phyloP scores from a whole-genome alignment of 2,329 filamentous ascomycete species.

The Aspergillus floridensis region DNA sequence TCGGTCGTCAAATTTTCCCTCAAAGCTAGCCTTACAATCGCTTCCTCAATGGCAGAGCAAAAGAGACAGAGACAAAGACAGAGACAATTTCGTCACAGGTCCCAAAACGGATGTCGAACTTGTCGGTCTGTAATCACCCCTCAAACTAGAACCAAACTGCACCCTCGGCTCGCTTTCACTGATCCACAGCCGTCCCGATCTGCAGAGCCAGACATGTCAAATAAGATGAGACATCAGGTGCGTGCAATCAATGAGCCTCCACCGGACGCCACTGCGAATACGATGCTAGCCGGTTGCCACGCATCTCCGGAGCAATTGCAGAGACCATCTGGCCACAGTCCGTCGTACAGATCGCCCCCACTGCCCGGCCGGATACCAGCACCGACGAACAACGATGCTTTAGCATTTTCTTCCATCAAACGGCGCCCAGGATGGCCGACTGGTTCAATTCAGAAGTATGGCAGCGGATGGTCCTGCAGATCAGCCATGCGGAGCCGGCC shows the following conservation, averaged over 20 bases:
- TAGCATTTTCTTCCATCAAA: not conserved
- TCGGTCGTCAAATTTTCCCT: not conserved
- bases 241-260: not conserved
- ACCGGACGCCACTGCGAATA: constrained; percentile 2
- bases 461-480: not conserved
- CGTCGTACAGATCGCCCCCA: not conserved
- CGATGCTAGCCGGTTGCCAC: not conserved
- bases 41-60: not conserved
- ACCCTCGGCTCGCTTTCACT: not conserved
- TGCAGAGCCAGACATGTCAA: constrained; percentile 2
- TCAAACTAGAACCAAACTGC: not conserved
- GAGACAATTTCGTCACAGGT: not conserved
- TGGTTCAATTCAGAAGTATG: constrained; percentile 12
- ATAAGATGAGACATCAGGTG: not conserved
- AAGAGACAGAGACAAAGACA: not conserved
- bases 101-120: constrained; percentile 1
- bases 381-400: not conserved
- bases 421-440: not conserved
- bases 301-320: not conserved
- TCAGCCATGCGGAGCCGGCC: constrained; percentile 7
- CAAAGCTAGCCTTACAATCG: not conserved
- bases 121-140: not conserved
- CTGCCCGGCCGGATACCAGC: not conserved
- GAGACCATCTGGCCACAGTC: not conserved
- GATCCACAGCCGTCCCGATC: not conserved